Evolutionary conservation across 345 rosid genomes (phyloP).

Genomic region (Ceriops tagal): DNA sequence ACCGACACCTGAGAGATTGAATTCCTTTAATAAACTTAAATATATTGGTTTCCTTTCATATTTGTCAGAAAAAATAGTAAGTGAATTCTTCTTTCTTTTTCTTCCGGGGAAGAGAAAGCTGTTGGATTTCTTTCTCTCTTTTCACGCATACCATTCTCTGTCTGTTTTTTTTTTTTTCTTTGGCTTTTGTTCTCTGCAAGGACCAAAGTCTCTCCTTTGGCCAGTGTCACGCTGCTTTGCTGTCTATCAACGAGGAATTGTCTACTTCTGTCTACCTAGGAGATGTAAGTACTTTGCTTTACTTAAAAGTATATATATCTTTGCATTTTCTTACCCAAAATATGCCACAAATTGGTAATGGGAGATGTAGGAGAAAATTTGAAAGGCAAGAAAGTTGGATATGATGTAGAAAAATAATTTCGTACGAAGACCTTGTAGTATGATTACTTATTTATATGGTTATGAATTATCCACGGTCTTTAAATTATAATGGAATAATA

Average conservation of each 20-base stretch:
- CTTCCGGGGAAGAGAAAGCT: background rate
- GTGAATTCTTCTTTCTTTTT: background rate
- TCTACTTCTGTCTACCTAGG: conserved; percentile 12
- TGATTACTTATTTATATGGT: too few species aligned
- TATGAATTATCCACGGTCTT: too few species aligned
- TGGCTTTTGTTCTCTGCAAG: background rate
- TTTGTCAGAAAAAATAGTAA: background rate
- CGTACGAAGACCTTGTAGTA: too few species aligned
- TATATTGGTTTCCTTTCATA: background rate
- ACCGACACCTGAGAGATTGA: too few species aligned
- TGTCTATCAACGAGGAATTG: conserved; percentile 21
- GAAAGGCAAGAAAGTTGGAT: too few species aligned
- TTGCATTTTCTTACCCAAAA: too few species aligned
- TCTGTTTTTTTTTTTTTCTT: background rate
- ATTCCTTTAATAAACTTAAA: background rate
- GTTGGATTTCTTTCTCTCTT: conserved; percentile 21
- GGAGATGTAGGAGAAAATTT: too few species aligned
- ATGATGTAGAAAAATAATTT: too few species aligned
- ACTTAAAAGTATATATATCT: too few species aligned
- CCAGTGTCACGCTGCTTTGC: conserved; percentile 11
- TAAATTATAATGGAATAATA: too few species aligned
- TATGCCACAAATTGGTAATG: too few species aligned
- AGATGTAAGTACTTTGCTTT: background rate
- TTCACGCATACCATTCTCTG: conserved; percentile 23
- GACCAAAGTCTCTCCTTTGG: background rate